phyloP scores from a whole-genome alignment of 805 yeast genomes.

The Clavispora asparagi region DNA sequence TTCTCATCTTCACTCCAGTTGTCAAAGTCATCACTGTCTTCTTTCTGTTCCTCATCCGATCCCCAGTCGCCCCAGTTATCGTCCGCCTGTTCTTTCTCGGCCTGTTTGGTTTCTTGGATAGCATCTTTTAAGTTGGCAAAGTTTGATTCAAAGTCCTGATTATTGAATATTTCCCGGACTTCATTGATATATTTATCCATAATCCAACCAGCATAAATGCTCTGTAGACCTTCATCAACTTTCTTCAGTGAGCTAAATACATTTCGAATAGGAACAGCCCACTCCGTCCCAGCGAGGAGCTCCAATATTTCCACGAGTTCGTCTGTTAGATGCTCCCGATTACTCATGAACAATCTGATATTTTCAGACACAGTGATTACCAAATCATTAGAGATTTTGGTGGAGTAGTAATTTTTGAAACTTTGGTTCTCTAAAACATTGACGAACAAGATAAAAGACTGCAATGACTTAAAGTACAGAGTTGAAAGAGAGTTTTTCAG shows the following conservation, averaged over 20 bases:
- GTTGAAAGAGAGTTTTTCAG: constrained; percentile 1
- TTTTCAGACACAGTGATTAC: constrained; percentile 27
- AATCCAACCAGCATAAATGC: constrained; percentile 27
- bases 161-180: constrained; percentile 19
- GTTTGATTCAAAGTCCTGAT: neutral
- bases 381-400: constrained; percentile 25
- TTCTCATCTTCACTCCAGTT: constrained; percentile 10
- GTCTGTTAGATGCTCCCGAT: constrained; percentile 14
- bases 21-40: constrained; percentile 3
- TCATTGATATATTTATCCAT: constrained; percentile 28
- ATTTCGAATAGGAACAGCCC: constrained; percentile 22
- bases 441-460: constrained; percentile 25
- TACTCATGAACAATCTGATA: constrained; percentile 17
- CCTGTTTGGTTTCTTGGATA: constrained; percentile 12
- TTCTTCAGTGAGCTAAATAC: constrained; percentile 11
- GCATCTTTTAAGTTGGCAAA: constrained; percentile 7
- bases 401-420: constrained; percentile 21
- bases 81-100: constrained; percentile 2
- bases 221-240: constrained; percentile 21
- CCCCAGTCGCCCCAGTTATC: constrained; percentile 16
- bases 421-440: constrained; percentile 19
- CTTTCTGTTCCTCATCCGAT: constrained; percentile 10
- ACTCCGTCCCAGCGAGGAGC: constrained; percentile 15
- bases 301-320: constrained; percentile 17
- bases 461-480: constrained; percentile 20